Base-by-base conservation (phyloP, 768 basidiomycete species). In the Rhodotorula diobovata region DNA sequence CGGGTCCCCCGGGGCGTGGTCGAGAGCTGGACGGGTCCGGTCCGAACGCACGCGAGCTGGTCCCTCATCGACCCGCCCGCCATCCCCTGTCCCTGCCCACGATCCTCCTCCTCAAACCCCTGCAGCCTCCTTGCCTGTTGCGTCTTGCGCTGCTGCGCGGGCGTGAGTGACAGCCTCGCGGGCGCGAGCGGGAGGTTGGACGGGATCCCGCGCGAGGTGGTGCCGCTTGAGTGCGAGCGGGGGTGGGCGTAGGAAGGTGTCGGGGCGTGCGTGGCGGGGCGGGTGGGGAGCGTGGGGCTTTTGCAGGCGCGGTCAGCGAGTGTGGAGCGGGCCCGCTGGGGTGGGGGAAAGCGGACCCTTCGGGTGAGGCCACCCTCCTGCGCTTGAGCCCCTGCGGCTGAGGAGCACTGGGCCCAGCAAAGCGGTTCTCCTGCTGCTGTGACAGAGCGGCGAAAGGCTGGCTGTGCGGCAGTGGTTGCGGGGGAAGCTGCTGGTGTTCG, bases 101-200 rank as follows among this genome's bases (percentile, higher is more conserved):
- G 50, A 1, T 7, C 12, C 61, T 3, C n/a, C 34, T 43, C 41
- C 21, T 16, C 43, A 32, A 32, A 10, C 25, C 25, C 2, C 32
- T 11, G 6, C 34, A 8, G 21, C 25, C 30, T 34, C 16, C 0
- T 12, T 28, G 43, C 15, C 10, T n/a, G 11, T 9, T 34, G 28
- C 14, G 43, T 37, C 43, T 48, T 4, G 1, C 14, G 35, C 45
- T 39, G 11, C 56, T 62, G 61, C 37, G 61, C 61, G 0, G 63
- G 59, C 1, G 63, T 59, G 45, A 70, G 51, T 2, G 68, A 70
- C 34, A 70, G 63, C 2, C 68, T 28, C 9, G 51, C 10, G 7
- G 68, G 68, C 21, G 53, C 58, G 8, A 60, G 39, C 45, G 51
- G 53, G 10, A 37, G 28, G 6, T 46, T 20, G 9, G 32, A 12